Evolutionary conservation across 257 asterid species (phyloP), one percentile per base, ranked within the genome.

Genomic region (Jasminum sambac): DNA sequence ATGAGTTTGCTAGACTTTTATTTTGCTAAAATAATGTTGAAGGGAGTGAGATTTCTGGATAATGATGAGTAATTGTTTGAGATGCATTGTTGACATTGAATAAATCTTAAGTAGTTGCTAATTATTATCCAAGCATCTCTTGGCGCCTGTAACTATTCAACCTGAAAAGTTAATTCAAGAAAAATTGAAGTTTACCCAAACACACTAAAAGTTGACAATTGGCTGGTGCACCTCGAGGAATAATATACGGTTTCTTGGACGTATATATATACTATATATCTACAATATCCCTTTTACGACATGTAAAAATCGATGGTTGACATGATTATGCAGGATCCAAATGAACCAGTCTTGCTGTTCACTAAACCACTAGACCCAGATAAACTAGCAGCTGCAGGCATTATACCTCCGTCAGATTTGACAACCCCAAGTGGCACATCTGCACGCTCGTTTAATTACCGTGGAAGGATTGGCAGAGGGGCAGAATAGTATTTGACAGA

Each of bases 381-480:
- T 71, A 88, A 89, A 80, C 82, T 94, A 85, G 89, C 95, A 17
- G 91, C 84, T 43, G 91, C 95, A 23, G 98, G 98, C 55, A 89
- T 93, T 67, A 76, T 74, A 72, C 96, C 97, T 12, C 98, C 97
- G 72, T 62, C 90, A 44, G 87, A 76, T 74, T 80, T 86, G 78
- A 77, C 88, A 41, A 72, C 84, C 36, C 69, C 87, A 34, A 81
- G 78, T 55, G 87, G 75, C 26, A 58, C 82, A 11, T 69, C 89
- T 52, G 68, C 85, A 38, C 87, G 79, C 26, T 11, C 88, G 19
- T 76, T 69, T 25, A 73, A 77, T 77, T 81, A 86, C 69, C 94
- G 71, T 36, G 96, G 97, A 68, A 84, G 98, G 76, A 81, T 91
- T 36, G 98, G 98, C 9, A 86, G 98, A 61, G 98, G 98, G 6